Evolutionary conservation across 2,329 filamentous ascomycete genomes (phyloP).

Genomic region (Grosmannia serpens): DNA sequence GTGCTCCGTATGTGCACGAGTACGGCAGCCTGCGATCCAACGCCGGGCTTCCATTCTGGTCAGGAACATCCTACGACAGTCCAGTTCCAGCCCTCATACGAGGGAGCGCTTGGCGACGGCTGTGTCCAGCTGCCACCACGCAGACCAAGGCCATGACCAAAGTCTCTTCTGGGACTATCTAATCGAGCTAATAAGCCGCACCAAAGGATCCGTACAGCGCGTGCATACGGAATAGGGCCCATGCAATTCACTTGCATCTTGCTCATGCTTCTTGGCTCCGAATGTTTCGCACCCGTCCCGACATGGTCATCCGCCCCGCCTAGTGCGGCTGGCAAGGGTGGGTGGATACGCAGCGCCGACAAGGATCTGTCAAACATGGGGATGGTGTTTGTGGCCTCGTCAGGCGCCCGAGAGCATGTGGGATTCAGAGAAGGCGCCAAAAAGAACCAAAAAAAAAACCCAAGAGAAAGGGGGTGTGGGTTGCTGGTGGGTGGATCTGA

Average conservation of each 20-base stretch:
- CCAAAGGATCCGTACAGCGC: not conserved
- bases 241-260: not conserved
- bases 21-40: too few species aligned
- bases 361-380: conserved; percentile 12
- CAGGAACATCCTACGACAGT: not conserved
- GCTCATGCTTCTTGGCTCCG: conserved; percentile 1
- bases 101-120: not conserved
- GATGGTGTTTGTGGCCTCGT: conserved; percentile 4
- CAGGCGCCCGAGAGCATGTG: conserved; percentile 1
- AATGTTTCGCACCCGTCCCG: conserved; percentile 5
- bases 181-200: not conserved
- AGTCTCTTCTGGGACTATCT: not conserved
- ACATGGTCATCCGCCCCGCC: conserved; percentile 1
- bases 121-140: not conserved
- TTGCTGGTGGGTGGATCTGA: not conserved
- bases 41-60: not conserved
- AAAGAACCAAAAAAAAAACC: not conserved
- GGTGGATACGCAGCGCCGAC: conserved; percentile 6
- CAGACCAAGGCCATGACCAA: not conserved
- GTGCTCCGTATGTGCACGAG: not conserved
- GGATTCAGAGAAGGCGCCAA: not conserved
- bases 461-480: not conserved
- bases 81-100: not conserved
- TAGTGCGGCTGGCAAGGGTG: conserved; percentile 6
- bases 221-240: not conserved